Evolutionary conservation across 2,329 filamentous ascomycete species (phyloP).

Genomic region (Aspergillaceae sp.): DNA sequence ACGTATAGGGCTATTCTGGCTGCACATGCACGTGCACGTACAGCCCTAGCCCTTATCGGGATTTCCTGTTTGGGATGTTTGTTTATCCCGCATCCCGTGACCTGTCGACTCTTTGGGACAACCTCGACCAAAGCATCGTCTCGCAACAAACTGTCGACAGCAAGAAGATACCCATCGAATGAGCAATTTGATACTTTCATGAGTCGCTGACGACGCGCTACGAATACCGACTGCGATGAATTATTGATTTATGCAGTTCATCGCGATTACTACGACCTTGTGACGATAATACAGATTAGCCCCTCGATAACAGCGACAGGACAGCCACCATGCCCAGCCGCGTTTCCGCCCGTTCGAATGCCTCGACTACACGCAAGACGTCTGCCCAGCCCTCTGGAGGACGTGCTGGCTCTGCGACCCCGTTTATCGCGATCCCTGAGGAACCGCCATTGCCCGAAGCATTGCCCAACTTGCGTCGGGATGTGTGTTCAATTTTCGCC

Average conservation of each 20-base stretch:
- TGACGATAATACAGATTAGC: neutral
- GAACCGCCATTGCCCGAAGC: constrained; percentile 43
- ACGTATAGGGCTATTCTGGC: too few species aligned
- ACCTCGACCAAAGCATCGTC: neutral
- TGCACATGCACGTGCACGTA: constrained; percentile 12
- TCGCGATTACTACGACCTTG: neutral
- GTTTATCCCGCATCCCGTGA: constrained; percentile 25
- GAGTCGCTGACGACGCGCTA: neutral
- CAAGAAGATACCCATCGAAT: too few species aligned
- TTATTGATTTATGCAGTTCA: neutral
- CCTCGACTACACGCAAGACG: constrained; percentile 30
- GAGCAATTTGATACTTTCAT: neutral
- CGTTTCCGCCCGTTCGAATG: constrained; percentile 31
- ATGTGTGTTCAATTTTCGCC: constrained; percentile 63
- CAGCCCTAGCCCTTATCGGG: constrained; percentile 25
- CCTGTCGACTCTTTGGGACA: constrained; percentile 3
- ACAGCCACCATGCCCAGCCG: constrained; percentile 30
- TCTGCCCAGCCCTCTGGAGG: constrained; percentile 57
- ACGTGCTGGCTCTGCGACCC: constrained; percentile 57
- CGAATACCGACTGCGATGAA: neutral
- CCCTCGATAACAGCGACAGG: constrained; percentile 10
- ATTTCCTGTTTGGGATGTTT: constrained; percentile 32
- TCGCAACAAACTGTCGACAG: neutral
- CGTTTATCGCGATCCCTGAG: constrained; percentile 48
- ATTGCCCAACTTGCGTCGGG: constrained; percentile 55